Conservation (phyloP, 305 asterid genomes). For the Fraxinus latifolia region DNA sequence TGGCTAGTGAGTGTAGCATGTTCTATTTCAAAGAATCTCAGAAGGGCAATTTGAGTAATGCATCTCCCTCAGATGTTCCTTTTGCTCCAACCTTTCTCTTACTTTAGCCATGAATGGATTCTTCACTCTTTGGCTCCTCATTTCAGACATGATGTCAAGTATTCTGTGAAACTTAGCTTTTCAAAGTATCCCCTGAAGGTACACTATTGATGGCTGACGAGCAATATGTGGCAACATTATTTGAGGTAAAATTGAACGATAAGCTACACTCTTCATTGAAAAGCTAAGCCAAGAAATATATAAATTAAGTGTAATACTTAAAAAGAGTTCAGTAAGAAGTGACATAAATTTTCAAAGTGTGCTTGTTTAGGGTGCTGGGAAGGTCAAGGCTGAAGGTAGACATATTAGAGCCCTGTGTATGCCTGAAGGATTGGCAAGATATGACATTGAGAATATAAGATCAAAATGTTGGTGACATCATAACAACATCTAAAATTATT, state of each 20-base stretch:
- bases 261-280: not conserved
- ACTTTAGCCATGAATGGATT: constrained; percentile 2
- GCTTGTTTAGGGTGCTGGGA: not conserved
- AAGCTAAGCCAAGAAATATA: not conserved
- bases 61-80: not conserved
- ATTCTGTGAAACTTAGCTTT: not conserved
- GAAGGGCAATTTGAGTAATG: not conserved
- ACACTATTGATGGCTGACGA: not conserved
- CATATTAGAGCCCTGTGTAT: not conserved
- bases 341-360: not conserved
- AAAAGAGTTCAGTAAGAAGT: not conserved
- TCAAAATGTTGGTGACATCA: not conserved
- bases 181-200: not conserved
- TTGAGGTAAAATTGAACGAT: not conserved
- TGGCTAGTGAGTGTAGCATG: not conserved
- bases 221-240: not conserved
- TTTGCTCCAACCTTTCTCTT: not conserved
- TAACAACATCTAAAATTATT: not conserved
- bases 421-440: not conserved
- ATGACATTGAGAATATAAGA: not conserved
- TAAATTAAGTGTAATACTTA: not conserved
- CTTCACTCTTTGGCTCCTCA: not conserved
- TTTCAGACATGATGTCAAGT: not conserved
- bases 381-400: not conserved
- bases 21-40: not conserved